Evolutionary conservation across 805 yeast species (phyloP), one percentile per base, ranked within the genome.

Genomic region (Candida ovalis): DNA sequence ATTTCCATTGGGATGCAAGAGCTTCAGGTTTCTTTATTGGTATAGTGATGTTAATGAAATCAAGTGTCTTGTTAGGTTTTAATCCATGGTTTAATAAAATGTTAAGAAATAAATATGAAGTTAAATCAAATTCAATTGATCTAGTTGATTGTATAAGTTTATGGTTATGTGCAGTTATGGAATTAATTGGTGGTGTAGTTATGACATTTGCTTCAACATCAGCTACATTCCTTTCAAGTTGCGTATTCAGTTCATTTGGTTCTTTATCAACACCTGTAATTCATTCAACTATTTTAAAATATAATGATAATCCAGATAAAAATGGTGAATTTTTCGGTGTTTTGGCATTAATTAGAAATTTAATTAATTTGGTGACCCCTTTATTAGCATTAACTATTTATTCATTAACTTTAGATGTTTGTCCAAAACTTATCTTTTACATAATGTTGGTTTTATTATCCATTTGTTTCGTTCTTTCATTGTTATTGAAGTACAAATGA

Each of bases 321-420:
- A 73, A 80, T 4, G 95, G 95, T 17, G 89, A 84, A 62, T 71
- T 83, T 17, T 85, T 84, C 66, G 90, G 92, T 9, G 88, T 84
- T 0, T 62, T 85, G 40, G 79, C 88, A 0, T 61, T 86, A 43
- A 60, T 84, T 17, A 78, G 81, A 59, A 82, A 80, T 53, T 43
- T 76, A 0, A 63, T 76, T 3, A 64, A 69, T 49, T 66, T 83
- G 50, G 47, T 75, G 8, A 66, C 73, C 1, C 89, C 92, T 0
- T 64, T 80, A 5, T 17, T 69, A 0, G 62, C 77, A 28, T 62
- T 84, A 17, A 64, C 68, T 2, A 45, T 82, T 22, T 86, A 84
- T 54, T 71, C 78, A 0, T 44, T 57, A 1, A 74, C 80, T 0
- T 67, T 78, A 15, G 57, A 66, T 2, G 48, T 46, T n/a, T 54